Evolutionary conservation across 495 filamentous ascomycete genomes (phyloP), one percentile per base, ranked within the genome.

Genomic region (Cercophora sp.): DNA sequence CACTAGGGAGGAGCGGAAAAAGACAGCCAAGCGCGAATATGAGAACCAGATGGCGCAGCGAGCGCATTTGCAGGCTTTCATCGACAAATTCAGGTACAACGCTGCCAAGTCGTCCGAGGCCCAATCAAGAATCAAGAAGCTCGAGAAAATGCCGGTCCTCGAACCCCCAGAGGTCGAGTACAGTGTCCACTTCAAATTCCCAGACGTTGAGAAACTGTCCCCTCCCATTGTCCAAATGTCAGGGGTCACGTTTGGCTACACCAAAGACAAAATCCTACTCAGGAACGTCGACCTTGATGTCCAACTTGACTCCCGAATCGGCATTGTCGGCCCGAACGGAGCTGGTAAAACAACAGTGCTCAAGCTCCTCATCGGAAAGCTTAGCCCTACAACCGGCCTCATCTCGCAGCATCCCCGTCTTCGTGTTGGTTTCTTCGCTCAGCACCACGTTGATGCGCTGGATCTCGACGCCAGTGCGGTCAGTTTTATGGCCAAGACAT

Each of bases 31-130:
- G 80, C 84, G 91, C 44, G 93, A 99, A 70, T 99, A 99, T 69
- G 93, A 99, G 70, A 97, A 94, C 71, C 94, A 99, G 68, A 95
- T 96, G 89, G 88, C 79, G 6, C 84, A 89, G 66, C 80, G 93
- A 47, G 90, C 89, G 24, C 93, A 99, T 74, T 76, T 99, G 37
- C 73, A 80, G 79, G 85, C 88, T 26, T 99, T 99, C 72, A 97
- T 99, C 70, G 93, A 99, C 78, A 99, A 99, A 71, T 97, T 99
- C 81, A 85, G 93, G 23, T 99, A 99, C 82, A 99, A 99, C 66
- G 93, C 93, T 11, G 93, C 94, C 61, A 99, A 99, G 65, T 96
- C 94, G 0, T 96, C 91, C 13, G 93, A 99, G 75, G 93, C 93
- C 1, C 93, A 99, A 62, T 96, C 91, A 0, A 81, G 93, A 52